Conservation (phyloP, 2,329 filamentous ascomycete genomes). For the Helotiales sp. region DNA sequence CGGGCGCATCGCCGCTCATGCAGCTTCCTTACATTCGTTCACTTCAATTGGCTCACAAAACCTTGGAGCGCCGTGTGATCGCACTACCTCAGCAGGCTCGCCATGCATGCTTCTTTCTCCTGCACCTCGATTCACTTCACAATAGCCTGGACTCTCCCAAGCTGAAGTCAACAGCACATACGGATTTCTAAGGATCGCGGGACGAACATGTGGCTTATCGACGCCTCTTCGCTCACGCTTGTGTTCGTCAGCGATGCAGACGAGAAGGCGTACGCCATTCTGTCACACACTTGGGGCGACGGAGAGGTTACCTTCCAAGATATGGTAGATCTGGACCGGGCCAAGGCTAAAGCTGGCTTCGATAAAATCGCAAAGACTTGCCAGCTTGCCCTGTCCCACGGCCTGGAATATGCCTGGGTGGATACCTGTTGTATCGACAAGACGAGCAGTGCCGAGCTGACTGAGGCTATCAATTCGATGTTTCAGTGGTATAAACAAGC, state of each 20-base stretch:
- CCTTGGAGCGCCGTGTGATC: too few species aligned
- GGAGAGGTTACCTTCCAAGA: background rate
- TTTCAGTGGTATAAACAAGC: background rate
- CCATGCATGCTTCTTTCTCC: background rate
- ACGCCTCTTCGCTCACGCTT: background rate
- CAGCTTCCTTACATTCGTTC: too few species aligned
- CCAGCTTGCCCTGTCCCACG: background rate
- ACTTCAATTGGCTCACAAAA: too few species aligned
- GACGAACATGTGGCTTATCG: background rate
- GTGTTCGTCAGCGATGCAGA: background rate
- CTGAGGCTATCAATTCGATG: background rate
- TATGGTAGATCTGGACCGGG: background rate
- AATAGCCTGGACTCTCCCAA: too few species aligned
- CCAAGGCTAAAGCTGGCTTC: background rate
- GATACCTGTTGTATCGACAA: background rate
- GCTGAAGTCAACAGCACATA: background rate
- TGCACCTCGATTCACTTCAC: too few species aligned
- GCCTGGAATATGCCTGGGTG: background rate
- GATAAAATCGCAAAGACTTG: background rate
- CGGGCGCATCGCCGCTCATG: too few species aligned
- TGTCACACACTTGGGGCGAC: background rate
- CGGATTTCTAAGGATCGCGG: too few species aligned
- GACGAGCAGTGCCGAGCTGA: background rate
- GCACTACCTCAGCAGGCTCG: background rate
- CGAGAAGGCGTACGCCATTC: background rate